Evolutionary conservation across 2,329 filamentous ascomycete genomes (phyloP).

Genomic region (Pseudogymnoascus sp.): DNA sequence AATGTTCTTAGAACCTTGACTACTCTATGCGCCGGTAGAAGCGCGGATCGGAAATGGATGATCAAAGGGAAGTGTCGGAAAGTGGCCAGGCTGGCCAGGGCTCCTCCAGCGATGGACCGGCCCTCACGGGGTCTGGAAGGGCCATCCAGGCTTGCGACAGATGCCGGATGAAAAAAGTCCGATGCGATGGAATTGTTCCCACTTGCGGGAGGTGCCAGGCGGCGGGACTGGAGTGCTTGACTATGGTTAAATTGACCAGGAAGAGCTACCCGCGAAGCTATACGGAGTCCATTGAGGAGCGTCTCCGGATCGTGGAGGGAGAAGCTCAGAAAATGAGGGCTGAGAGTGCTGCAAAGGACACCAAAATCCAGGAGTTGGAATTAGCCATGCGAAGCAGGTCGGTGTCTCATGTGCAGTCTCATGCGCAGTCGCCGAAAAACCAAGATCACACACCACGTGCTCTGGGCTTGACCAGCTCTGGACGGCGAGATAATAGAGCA

Average conservation of each 20-base stretch:
- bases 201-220: conserved; percentile 14
- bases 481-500: neutral
- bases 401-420: conserved; percentile 8
- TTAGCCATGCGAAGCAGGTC: neutral
- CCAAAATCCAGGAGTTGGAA: conserved; percentile 15
- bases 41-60: conserved; percentile 1
- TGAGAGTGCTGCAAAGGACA: conserved; percentile 13
- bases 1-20: neutral
- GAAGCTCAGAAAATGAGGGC: conserved; percentile 14
- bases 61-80: neutral
- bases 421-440: neutral
- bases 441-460: neutral
- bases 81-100: neutral
- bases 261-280: conserved; percentile 17
- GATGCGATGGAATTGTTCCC: conserved; percentile 15
- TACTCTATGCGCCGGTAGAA: neutral
- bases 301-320: conserved; percentile 14
- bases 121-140: conserved; percentile 13
- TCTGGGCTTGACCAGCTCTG: neutral
- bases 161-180: conserved; percentile 15
- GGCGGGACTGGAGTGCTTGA: conserved; percentile 15
- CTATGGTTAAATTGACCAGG: conserved; percentile 15
- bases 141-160: conserved; percentile 16
- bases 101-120: neutral
- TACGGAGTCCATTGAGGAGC: conserved; percentile 17